Evolutionary conservation across 139 green algal genomes (phyloP), one percentile per base, ranked within the genome.

Genomic region (Ostreobium quekettii): DNA sequence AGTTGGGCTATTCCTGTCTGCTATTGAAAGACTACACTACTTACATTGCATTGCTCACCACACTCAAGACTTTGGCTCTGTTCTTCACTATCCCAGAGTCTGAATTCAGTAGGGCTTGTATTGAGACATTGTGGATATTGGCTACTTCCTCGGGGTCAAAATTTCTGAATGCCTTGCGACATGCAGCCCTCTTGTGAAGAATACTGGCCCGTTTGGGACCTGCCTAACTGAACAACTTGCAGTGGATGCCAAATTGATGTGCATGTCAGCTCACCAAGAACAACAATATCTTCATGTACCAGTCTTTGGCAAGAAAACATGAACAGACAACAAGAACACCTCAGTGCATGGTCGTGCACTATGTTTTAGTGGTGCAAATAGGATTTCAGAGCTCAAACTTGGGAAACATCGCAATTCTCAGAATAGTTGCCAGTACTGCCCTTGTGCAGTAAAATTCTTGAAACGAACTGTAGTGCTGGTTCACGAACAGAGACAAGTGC

Each of bases 141-240:
- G 71, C 66, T 5, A 77, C 68, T 28, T 28, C 46, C 31, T 32
- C 63, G 3, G 63, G 26, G 48, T 77, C 65, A 19, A 70, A 77
- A 30, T 38, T 26, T 39, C 74, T 58, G 47, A 81, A 81, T 0
- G 71, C 75, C 24, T 26, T 19, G 29, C 66, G 37, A 38, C 74
- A 81, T 26, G 75, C 66, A 0, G 48, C 0, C 1, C 75, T 38
- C 49, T 73, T 72, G 29, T 48, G 37, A 3, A 81, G 42, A 38
- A 78, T 78, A 2, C 59, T 78, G 28, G 47, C 47, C 75, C 75
- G 74, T 32, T 47, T 79, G 0, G 76, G n/a, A 0, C 74, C 74
- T 47, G 71, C 73, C 70, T 79, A 64, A 22, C 15, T 47, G 19
- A 61, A 38, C 7, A 71, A 15, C n/a, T 26, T 4, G 22, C 7